phyloP scores from a whole-genome alignment of 257 asterid species.

The Phtheirospermum japonicum region DNA sequence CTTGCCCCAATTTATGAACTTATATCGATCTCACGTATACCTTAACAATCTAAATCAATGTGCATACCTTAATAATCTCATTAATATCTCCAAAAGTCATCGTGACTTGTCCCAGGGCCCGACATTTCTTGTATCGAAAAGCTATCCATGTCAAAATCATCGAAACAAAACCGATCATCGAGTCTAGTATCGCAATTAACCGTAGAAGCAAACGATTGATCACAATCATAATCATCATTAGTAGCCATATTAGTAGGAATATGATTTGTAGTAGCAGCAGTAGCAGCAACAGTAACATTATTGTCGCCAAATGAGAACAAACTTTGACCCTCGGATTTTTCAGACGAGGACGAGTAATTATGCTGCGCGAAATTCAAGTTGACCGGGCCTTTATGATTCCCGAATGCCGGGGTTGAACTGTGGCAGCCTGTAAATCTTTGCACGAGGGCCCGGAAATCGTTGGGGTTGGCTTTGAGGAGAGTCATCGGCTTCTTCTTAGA shows the following conservation, averaged over 20 bases:
- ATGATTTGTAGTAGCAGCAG: too few relatives aligned
- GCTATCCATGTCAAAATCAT: slow-evolving; percentile 24
- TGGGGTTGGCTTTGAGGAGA: slow-evolving; percentile 39
- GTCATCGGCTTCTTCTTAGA: slow-evolving; percentile 41
- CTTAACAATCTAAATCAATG: too few relatives aligned
- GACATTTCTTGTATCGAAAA: slow-evolving; percentile 22
- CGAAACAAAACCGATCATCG: slow-evolving; percentile 27
- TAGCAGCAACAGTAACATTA: not conserved
- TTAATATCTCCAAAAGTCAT: slow-evolving; percentile 26
- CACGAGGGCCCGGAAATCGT: slow-evolving; percentile 53
- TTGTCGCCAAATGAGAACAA: slow-evolving; percentile 13
- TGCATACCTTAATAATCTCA: slow-evolving; percentile 2
- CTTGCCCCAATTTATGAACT: too few relatives aligned
- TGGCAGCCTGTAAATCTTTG: slow-evolving; percentile 73
- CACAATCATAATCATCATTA: not conserved
- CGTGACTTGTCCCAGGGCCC: slow-evolving; percentile 19
- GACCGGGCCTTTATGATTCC: slow-evolving; percentile 49
- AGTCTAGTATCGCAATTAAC: not conserved
- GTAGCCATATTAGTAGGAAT: not conserved
- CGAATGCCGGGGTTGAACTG: slow-evolving; percentile 26
- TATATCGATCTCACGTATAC: too few relatives aligned
- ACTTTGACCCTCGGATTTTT: not conserved
- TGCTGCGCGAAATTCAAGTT: slow-evolving; percentile 49
- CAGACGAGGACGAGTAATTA: not conserved
- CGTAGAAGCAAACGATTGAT: slow-evolving; percentile 17